phyloP scores from a whole-genome alignment of 768 basidiomycete species.

The Amanita phalloides region DNA sequence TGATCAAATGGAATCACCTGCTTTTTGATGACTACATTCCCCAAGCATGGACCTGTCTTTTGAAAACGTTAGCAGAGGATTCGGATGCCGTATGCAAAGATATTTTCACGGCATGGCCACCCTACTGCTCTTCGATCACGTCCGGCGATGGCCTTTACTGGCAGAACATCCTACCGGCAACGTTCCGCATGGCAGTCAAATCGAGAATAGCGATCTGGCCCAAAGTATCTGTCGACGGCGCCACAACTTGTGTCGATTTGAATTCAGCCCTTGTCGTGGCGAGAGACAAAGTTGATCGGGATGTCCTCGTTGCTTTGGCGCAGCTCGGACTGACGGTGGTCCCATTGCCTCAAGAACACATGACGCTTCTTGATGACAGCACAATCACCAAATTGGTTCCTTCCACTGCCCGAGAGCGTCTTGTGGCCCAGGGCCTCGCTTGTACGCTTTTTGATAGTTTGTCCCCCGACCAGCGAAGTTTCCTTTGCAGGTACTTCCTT shows the following conservation, averaged over 20 bases:
- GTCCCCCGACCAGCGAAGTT: constrained; percentile 1
- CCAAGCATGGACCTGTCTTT: constrained; percentile 25
- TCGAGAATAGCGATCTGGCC: constrained; percentile 1
- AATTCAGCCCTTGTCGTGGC: constrained; percentile 17
- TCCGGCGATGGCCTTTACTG: constrained; percentile 31
- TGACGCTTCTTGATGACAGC: constrained; percentile 14
- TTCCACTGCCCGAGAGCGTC: constrained; percentile 14
- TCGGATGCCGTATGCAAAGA: constrained; percentile 10
- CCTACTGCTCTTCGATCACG: constrained; percentile 16
- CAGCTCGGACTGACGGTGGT: constrained; percentile 23
- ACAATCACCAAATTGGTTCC: constrained; percentile 16
- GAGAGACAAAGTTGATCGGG: constrained; percentile 6
- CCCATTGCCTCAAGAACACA: constrained; percentile 24
- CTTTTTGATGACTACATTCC: constrained; percentile 37
- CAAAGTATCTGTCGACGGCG: neutral
- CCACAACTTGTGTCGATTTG: neutral
- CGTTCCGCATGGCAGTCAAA: constrained; percentile 19
- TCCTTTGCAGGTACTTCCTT: constrained; percentile 24
- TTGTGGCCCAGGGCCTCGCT: constrained; percentile 18
- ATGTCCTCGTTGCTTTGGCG: constrained; percentile 19
- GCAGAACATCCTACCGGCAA: constrained; percentile 18
- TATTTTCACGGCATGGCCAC: constrained; percentile 31
- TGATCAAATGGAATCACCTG: constrained; percentile 36
- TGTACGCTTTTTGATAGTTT: constrained; percentile 5
- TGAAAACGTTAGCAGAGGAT: constrained; percentile 18